Evolutionary conservation across 2,329 filamentous ascomycete genomes (phyloP), one percentile per base, ranked within the genome.

Genomic region (Lithohypha guttulata): DNA sequence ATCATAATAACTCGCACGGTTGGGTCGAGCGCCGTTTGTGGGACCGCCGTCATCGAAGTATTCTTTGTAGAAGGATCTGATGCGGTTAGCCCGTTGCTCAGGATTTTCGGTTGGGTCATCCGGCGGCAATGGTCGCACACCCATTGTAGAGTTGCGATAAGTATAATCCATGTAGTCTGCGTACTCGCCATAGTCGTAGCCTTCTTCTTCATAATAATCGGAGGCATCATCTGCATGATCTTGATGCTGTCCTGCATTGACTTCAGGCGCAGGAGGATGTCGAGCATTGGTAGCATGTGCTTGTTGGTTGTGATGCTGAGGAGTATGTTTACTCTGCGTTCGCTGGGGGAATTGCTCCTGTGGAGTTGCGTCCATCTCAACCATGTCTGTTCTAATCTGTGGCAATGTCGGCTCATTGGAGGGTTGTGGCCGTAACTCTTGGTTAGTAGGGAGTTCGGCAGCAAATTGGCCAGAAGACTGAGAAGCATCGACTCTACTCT

Each of bases 1-100:
- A 53, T 84, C 84, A 55, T 73, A 66, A 19, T 74, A 73, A 41
- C 84, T 80, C 10, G 70, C 74, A 55, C 81, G 84, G 47, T 76
- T 82, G n/a, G n/a, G n/a, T n/a, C n/a, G n/a, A n/a, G n/a, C n/a
- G n/a, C n/a, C n/a, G 53, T 65, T 22, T 26, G 11, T 14, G 20
- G 63, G 63, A 44, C 65, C 53, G 9, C 58, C 57, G 25, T 95
- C 89, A 50, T 96, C 91, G 53, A 98, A 98, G 65, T 98, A 98
- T 58, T 98, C 91, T 66, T 95, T 95, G 69, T 98, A 98, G 68
- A 98, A 98, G 3, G 91, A 98, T 59, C 91, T 77, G 51, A 98
- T 98, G 42, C 91, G 79, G 67, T 95, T 96, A 48, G 91, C 91
- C 53, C 91, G 78, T 55, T 89, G 79, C 60, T 96, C 91, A 0